Conservation (phyloP, 805 yeast genomes). For the Metschnikowia gruessii region DNA sequence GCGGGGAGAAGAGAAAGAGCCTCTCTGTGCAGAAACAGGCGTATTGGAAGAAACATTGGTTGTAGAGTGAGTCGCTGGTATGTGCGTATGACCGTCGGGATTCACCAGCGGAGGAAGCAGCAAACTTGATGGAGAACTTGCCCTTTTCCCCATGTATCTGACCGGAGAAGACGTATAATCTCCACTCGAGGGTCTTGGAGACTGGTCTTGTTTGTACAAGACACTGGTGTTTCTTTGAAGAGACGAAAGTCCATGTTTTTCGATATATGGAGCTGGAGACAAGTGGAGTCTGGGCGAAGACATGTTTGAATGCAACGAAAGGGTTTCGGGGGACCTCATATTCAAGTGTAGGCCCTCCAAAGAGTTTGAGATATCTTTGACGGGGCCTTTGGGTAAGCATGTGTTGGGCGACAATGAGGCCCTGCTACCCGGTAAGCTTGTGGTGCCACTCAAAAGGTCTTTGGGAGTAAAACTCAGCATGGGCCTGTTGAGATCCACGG, state of each 20-base stretch:
- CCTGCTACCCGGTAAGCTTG: slow-evolving; percentile 6
- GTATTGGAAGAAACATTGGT: slow-evolving; percentile 1
- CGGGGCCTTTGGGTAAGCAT: slow-evolving; percentile 3
- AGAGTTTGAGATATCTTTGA: slow-evolving; percentile 25
- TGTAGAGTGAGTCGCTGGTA: slow-evolving; percentile 2
- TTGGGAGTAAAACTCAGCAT: slow-evolving; percentile 45
- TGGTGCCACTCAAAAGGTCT: slow-evolving; percentile 31
- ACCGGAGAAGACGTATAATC: slow-evolving; percentile 40
- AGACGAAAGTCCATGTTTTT: slow-evolving; percentile 56
- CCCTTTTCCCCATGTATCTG: slow-evolving; percentile 32
- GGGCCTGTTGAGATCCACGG: slow-evolving; percentile 17
- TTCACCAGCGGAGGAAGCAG: slow-evolving; percentile 10
- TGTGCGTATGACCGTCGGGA: not conserved
- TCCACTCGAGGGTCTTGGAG: slow-evolving; percentile 8
- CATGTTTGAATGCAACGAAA: slow-evolving; percentile 27
- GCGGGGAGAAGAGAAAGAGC: slow-evolving; percentile 29
- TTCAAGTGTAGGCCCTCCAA: slow-evolving; percentile 30
- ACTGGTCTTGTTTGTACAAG: slow-evolving; percentile 13
- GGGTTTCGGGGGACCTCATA: slow-evolving; percentile 22
- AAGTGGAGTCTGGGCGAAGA: slow-evolving; percentile 57
- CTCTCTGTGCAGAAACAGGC: slow-evolving; percentile 6
- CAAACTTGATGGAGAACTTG: slow-evolving; percentile 35
- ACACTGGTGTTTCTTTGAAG: slow-evolving; percentile 50
- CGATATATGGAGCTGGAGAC: slow-evolving; percentile 49
- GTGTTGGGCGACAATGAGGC: slow-evolving; percentile 15